Conservation (phyloP, 371 early-diverging fungal genomes). For the Basidiobolus meristosporus region DNA sequence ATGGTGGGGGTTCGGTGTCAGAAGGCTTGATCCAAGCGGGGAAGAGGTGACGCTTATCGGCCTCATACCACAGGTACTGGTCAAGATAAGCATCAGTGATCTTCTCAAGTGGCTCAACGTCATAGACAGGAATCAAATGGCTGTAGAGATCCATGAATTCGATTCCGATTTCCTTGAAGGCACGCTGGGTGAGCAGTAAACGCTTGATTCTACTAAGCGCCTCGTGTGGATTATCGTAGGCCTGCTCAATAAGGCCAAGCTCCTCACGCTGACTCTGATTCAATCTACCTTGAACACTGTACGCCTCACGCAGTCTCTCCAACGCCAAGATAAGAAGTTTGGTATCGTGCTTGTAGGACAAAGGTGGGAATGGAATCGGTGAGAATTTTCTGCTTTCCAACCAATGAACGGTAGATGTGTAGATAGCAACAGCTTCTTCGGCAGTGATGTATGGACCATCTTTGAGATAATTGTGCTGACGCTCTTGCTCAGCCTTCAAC, state of each 20-base stretch:
- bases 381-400: slow-evolving; percentile 92
- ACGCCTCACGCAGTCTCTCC: slow-evolving; percentile 89
- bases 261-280: slow-evolving; percentile 96
- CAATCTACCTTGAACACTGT: slow-evolving; percentile 87
- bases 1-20: slow-evolving; percentile 91
- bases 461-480: slow-evolving; percentile 96
- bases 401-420: slow-evolving; percentile 95
- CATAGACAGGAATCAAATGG: slow-evolving; percentile 90
- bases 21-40: slow-evolving; percentile 96
- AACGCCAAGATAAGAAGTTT: slow-evolving; percentile 89
- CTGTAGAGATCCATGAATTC: slow-evolving; percentile 96
- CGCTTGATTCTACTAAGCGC: slow-evolving; percentile 91
- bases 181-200: slow-evolving; percentile 87
- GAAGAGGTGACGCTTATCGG: slow-evolving; percentile 70
- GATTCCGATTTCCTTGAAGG: slow-evolving; percentile 98
- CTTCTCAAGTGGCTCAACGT: slow-evolving; percentile 95
- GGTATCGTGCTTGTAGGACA: slow-evolving; percentile 97
- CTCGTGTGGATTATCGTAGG: slow-evolving; percentile 94
- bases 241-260: slow-evolving; percentile 91
- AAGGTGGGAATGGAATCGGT: slow-evolving; percentile 97
- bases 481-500: slow-evolving; percentile 97
- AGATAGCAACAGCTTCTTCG: slow-evolving; percentile 95
- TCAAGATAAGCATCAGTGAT: slow-evolving; percentile 98
- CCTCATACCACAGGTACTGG: slow-evolving; percentile 98
- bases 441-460: slow-evolving; percentile 95